Evolutionary conservation across 116 monocot genomes (phyloP), one percentile per base, ranked within the genome.

Genomic region (Zostera marina): DNA sequence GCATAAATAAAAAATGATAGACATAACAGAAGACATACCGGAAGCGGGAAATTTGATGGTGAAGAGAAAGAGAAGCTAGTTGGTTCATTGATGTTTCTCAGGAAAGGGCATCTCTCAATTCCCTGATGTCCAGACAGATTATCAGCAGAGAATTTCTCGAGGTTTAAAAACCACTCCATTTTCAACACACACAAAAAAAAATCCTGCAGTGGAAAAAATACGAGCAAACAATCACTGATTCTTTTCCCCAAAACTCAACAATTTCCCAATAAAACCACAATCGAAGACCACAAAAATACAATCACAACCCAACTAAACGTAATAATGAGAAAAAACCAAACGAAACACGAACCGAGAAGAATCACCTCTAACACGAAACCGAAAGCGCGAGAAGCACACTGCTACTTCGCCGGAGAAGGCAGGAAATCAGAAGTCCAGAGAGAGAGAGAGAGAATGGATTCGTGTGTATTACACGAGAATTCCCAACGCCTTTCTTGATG

Each of bases 1-100:
- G 49, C 8, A n/a, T 17, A 45, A 24, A 65, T 60, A 12, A n/a
- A 4, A 43, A 41, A 5, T 25, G 23, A 8, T 16, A 22, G 14
- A 16, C 41, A 21, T 3, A 43, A 3, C 24, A 62, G 24, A 43
- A 41, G 63, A 59, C 78, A 77, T 66, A 84, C 85, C 0, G 79
- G 67, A 11, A 58, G 42, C 13, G 79, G 69, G 49, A 79, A 79
- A 49, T 67, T 56, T 44, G 71, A 9, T 1, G 72, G 39, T 3
- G 81, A 65, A 3, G 79, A 63, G 48, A 91, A 82, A 8, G 84
- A 81, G 64, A 91, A 91, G 40, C 56, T 79, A 9, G 91, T 91
- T 7, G 79, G 72, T 63, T 79, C 77, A 61, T 79, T 91, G 63
- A 91, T 85, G 62, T 91, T 91, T 22, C 79, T 79, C 65, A 91